Percentiles rank a stretch among this genome's conserved stretches.
These are phyloP conservation scores for Lepidium campestre DNA, from an alignment of 441 rosid species.

Conservation along the genomic window DNA sequence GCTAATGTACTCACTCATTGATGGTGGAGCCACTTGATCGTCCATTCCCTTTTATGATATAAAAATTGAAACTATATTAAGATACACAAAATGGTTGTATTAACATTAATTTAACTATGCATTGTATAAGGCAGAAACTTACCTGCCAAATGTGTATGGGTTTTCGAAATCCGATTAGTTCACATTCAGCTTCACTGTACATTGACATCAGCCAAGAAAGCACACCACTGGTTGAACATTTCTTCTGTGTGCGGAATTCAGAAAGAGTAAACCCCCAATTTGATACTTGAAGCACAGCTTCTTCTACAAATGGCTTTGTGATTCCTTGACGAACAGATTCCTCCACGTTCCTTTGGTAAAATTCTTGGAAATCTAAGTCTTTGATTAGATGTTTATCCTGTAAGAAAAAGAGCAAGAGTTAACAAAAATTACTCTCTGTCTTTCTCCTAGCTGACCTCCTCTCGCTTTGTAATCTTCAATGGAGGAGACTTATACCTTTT, in stretches of 20 bases:
- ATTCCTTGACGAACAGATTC: constrained; percentile 61
- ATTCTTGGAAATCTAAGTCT: constrained; percentile 40
- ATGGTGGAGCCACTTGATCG: constrained; percentile 65
- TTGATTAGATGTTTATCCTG: constrained; percentile 50
- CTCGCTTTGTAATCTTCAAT: background rate
- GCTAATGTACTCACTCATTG: constrained; percentile 59
- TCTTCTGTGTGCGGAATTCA: constrained; percentile 49
- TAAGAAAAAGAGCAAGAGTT: constrained; percentile 13
- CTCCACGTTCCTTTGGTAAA: constrained; percentile 63
- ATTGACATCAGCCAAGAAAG: constrained; percentile 61
- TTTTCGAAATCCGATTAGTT: constrained; percentile 45
- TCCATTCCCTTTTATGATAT: constrained; percentile 64
- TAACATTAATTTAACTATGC: background rate
- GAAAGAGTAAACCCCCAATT: constrained; percentile 59
- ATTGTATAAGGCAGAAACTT: constrained; percentile 4
- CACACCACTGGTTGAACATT: constrained; percentile 46
- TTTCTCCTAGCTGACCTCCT: background rate
- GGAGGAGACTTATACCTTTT: constrained; percentile 35
- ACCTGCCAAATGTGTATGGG: constrained; percentile 81
- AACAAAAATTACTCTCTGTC: background rate
- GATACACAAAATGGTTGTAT: background rate
- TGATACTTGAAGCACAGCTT: constrained; percentile 47
- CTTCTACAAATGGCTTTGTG: constrained; percentile 52
- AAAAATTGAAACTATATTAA: background rate
- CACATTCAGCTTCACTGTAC: constrained; percentile 57